These are phyloP conservation scores for Polychaeton citri DNA, from an alignment of 2,329 filamentous ascomycete genomes.

Conservation along the genomic window DNA sequence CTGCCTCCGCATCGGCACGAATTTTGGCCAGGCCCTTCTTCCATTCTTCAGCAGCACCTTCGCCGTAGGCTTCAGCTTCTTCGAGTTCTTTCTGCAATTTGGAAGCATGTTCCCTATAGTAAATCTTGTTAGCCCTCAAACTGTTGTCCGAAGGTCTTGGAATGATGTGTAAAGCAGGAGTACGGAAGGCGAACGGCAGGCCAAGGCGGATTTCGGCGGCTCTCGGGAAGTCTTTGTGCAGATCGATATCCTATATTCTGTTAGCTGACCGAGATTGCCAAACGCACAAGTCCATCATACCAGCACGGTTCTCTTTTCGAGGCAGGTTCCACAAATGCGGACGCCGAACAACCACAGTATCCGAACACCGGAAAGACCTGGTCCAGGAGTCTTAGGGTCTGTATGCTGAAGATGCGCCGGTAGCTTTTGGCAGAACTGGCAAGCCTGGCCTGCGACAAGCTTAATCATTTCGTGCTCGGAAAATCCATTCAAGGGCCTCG, in stretches of 20 bases:
- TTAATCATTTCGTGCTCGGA: constrained; percentile 68
- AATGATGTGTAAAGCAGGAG: constrained; percentile 47
- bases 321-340: constrained; percentile 52
- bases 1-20: constrained; percentile 46
- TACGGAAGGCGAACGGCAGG: constrained; percentile 56
- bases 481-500: constrained; percentile 50
- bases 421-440: constrained; percentile 52
- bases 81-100: constrained; percentile 50
- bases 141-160: constrained; percentile 26
- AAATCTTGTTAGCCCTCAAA: constrained; percentile 50
- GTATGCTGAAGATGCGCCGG: constrained; percentile 16
- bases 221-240: constrained; percentile 29
- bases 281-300: too few species aligned
- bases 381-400: constrained; percentile 45
- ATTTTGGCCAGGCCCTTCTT: constrained; percentile 56
- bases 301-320: constrained; percentile 48
- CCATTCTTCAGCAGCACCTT: constrained; percentile 62
- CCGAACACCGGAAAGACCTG: constrained; percentile 46
- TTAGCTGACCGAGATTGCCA: constrained; percentile 16
- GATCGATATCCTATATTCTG: constrained; percentile 56
- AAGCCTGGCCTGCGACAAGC: constrained; percentile 47
- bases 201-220: constrained; percentile 35
- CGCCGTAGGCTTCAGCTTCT: constrained; percentile 51
- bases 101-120: constrained; percentile 49
- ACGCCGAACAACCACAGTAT: constrained; percentile 60